phyloP scores from a whole-genome alignment of 768 basidiomycete genomes.

The Podaxis rugospora region DNA sequence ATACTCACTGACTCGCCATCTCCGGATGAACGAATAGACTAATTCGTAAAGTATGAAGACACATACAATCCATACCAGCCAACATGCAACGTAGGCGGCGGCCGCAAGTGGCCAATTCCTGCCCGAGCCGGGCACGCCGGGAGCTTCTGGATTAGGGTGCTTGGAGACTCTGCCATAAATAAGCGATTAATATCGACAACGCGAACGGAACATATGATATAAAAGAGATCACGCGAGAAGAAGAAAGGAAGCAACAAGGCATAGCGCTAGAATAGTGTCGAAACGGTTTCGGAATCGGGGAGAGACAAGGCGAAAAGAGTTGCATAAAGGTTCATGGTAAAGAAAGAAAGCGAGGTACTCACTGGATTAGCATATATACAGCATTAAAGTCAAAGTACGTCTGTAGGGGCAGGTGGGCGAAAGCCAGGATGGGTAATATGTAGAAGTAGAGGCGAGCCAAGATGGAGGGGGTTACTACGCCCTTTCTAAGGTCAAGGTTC shows the following conservation, averaged over 20 bases:
- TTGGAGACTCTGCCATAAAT: slow-evolving; percentile 55
- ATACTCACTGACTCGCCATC: slow-evolving; percentile 78
- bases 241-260: slow-evolving; percentile 3
- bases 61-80: slow-evolving; percentile 67
- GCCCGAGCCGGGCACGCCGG: slow-evolving; percentile 52
- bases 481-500: slow-evolving; percentile 61
- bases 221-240: slow-evolving; percentile 6
- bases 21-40: slow-evolving; percentile 66
- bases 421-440: slow-evolving; percentile 63
- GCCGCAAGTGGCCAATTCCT: slow-evolving; percentile 80
- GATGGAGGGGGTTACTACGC: slow-evolving; percentile 53
- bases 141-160: slow-evolving; percentile 65
- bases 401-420: slow-evolving; percentile 72
- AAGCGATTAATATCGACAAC: slow-evolving; percentile 1
- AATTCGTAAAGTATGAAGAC: slow-evolving; percentile 77
- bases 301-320: slow-evolving; percentile 1
- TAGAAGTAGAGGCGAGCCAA: slow-evolving; percentile 59
- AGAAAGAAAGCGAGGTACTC: slow-evolving; percentile 31
- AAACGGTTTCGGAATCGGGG: background rate
- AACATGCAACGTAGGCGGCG: slow-evolving; percentile 81
- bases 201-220: background rate
- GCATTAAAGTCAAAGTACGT: slow-evolving; percentile 89
- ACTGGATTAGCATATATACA: slow-evolving; percentile 81
- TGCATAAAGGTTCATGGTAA: background rate
- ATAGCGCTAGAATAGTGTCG: slow-evolving; percentile 3